phyloP scores from a whole-genome alignment of 306 rosid species.

The Bauhinia variegata region DNA sequence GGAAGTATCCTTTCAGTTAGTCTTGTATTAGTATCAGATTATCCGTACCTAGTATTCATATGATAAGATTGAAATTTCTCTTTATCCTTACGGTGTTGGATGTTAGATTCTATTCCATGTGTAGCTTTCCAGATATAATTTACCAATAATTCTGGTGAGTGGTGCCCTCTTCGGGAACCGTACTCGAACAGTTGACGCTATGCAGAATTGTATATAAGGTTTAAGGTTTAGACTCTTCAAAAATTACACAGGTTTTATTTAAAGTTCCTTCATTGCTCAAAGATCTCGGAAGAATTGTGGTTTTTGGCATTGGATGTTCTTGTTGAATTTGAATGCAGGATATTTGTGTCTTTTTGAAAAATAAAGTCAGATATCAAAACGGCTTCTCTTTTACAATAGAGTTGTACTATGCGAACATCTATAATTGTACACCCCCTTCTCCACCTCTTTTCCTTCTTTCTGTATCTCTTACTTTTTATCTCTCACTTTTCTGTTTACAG shows the following conservation, averaged over 20 bases:
- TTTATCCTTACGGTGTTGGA: too few species aligned
- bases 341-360: neutral
- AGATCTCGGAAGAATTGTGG: neutral
- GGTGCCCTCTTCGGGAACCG: neutral
- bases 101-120: too few species aligned
- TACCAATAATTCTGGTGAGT: neutral
- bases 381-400: neutral
- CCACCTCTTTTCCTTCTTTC: too few species aligned
- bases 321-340: neutral
- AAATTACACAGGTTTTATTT: neutral
- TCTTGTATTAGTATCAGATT: too few species aligned
- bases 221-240: slow-evolving; percentile 1
- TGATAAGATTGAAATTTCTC: too few species aligned
- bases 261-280: neutral
- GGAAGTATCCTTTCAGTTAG: too few species aligned
- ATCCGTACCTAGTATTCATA: too few species aligned
- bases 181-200: too few species aligned
- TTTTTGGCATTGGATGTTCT: neutral
- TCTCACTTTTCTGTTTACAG: too few species aligned
- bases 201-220: neutral
- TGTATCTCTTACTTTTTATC: too few species aligned
- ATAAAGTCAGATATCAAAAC: neutral
- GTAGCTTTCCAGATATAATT: neutral
- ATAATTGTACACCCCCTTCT: too few species aligned
- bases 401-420: too few species aligned